phyloP scores from a whole-genome alignment of 1,284 basidiomycete species.

The Pseudozyma tsukubaensis region DNA sequence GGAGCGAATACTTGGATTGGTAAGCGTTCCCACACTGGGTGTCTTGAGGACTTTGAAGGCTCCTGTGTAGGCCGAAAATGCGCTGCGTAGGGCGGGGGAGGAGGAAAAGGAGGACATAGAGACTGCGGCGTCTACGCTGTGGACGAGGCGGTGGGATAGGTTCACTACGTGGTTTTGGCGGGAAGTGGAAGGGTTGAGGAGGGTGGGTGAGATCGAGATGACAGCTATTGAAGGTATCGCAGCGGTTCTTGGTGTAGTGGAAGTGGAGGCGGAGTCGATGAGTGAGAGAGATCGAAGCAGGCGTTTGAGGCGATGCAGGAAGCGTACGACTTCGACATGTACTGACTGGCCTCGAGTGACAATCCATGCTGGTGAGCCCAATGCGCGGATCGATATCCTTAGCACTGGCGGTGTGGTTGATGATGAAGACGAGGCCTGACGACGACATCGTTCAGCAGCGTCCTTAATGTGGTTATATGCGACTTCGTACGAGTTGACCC shows the following conservation, averaged over 20 bases:
- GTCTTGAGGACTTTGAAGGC: slow-evolving; percentile 59
- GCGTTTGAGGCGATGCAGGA: slow-evolving; percentile 49
- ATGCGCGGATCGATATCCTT: slow-evolving; percentile 52
- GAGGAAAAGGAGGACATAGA: slow-evolving; percentile 54
- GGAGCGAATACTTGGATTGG: slow-evolving; percentile 53
- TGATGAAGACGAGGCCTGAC: background rate
- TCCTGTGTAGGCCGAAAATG: slow-evolving; percentile 57
- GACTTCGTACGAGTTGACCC: slow-evolving; percentile 16
- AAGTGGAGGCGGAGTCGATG: slow-evolving; percentile 9
- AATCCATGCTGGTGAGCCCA: slow-evolving; percentile 55
- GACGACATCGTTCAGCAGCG: slow-evolving; percentile 28
- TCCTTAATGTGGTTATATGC: slow-evolving; percentile 41
- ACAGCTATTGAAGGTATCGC: slow-evolving; percentile 51
- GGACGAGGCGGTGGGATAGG: slow-evolving; percentile 47
- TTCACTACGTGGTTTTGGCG: background rate
- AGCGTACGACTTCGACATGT: slow-evolving; percentile 41
- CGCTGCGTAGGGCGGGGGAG: slow-evolving; percentile 40
- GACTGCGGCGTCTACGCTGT: slow-evolving; percentile 52
- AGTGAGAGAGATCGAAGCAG: slow-evolving; percentile 52
- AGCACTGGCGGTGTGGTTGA: slow-evolving; percentile 47
- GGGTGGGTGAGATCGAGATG: slow-evolving; percentile 44
- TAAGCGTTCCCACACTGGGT: slow-evolving; percentile 54
- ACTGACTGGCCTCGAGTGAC: slow-evolving; percentile 18
- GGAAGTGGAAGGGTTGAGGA: slow-evolving; percentile 14
- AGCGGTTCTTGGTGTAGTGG: background rate